phyloP scores from a whole-genome alignment of 495 filamentous ascomycete genomes.

The Xeromyces bisporus region DNA sequence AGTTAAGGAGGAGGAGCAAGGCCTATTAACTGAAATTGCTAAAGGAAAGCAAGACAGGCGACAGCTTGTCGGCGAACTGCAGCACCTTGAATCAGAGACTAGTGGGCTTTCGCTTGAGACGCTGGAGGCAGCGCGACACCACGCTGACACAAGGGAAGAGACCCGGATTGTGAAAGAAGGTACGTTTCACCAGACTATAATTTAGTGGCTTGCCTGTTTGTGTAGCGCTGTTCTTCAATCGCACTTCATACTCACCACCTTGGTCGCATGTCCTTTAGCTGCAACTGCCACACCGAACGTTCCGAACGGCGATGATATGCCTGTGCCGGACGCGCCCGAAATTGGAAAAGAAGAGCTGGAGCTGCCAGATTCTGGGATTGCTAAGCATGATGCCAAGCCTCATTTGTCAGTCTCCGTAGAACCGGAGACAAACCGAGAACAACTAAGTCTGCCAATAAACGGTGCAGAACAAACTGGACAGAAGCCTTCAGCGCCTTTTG shows the following conservation, averaged over 20 bases:
- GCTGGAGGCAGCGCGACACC: constrained; percentile 22
- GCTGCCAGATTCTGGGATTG: too few species aligned
- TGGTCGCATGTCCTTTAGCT: too few species aligned
- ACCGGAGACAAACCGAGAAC: not conserved
- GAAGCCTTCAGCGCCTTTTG: not conserved
- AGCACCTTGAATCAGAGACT: constrained; percentile 31
- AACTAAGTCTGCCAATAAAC: not conserved
- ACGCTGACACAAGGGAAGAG: constrained; percentile 11
- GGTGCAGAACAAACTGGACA: too few species aligned
- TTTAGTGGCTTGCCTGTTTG: too few species aligned
- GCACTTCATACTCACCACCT: too few species aligned
- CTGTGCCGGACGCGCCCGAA: not conserved
- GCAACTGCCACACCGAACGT: not conserved
- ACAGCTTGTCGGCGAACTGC: constrained; percentile 38
- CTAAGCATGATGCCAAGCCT: not conserved
- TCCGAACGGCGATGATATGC: not conserved
- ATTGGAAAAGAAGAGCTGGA: too few species aligned
- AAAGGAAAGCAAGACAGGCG: constrained; percentile 20
- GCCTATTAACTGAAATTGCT: constrained; percentile 41
- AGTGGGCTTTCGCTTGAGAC: constrained; percentile 24
- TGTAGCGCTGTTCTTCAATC: too few species aligned
- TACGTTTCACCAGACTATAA: constrained; percentile 9
- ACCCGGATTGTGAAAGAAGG: constrained; percentile 12
- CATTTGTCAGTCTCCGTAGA: too few species aligned
- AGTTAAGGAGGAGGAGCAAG: constrained; percentile 38